These are phyloP conservation scores for Corylus americana DNA, from an alignment of 306 rosid species.

Conservation along the genomic window DNA sequence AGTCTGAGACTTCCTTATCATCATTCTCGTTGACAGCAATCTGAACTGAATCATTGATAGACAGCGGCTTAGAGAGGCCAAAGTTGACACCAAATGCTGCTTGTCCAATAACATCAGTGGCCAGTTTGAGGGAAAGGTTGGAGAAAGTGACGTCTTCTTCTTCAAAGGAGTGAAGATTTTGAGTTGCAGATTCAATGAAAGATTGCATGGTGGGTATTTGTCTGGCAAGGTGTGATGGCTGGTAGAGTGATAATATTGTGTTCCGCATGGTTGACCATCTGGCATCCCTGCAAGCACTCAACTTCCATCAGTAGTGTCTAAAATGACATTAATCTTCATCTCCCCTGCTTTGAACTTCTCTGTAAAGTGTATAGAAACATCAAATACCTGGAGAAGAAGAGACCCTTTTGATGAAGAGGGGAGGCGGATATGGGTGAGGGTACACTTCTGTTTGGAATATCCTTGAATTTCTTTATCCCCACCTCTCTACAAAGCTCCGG, in stretches of 20 bases:
- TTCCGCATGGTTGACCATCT: conserved; percentile 93
- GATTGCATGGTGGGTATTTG: conserved; percentile 88
- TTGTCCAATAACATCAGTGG: conserved; percentile 79
- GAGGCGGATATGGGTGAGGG: conserved; percentile 92
- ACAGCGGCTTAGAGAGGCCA: conserved; percentile 61
- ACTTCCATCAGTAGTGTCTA: conserved; percentile 5
- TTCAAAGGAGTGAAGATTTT: conserved; percentile 48
- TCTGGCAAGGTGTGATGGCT: conserved; percentile 71
- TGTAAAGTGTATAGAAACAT: too few relatives aligned
- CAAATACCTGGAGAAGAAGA: conserved; percentile 79
- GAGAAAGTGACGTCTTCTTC: conserved; percentile 63
- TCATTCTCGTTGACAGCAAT: conserved; percentile 5
- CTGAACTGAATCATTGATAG: conserved; percentile 30
- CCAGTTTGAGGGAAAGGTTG: conserved; percentile 64
- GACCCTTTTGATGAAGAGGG: conserved; percentile 93
- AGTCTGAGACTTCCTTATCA: conserved; percentile 60
- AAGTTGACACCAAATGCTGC: conserved; percentile 95
- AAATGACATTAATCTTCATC: not conserved
- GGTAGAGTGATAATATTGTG: conserved; percentile 71
- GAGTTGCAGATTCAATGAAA: conserved; percentile 67
- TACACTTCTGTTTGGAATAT: conserved; percentile 73
- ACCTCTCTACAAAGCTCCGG: conserved; percentile 87
- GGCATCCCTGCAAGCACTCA: conserved; percentile 55
- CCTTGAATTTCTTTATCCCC: conserved; percentile 79
- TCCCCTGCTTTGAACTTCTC: not conserved